Base-by-base conservation (phyloP, 331 rosid genomes). In the Ulmus americana region DNA sequence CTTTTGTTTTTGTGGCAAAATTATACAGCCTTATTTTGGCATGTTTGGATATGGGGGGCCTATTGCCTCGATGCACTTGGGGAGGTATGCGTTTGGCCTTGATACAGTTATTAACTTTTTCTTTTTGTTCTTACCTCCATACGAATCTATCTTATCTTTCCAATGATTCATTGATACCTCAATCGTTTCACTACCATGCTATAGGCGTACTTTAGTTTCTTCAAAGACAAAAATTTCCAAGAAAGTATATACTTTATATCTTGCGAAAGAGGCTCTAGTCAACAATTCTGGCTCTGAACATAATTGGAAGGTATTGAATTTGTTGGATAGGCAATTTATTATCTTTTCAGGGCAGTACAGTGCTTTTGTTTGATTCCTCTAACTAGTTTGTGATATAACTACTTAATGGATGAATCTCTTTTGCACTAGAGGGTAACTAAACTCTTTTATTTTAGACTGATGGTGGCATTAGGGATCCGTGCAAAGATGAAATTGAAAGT, bases 21-120 rank as follows among this genome's bases (percentile, higher is more conserved):
- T 46, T 66, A 53, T 77, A 76, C 81, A 86, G 95, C 95, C 90
- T 18, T 84, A 9, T 60, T 84, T 86, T 79, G 95, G 90, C 52
- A 75, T 86, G 90, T 86, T 77, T 77, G 95, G 95, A 62, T 84
- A 73, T 46, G 95, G 95, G 16, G 95, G 90, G 73, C 80, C 87
- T 45, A 43, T 71, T 50, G 90, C 95, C 10, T 84, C 85, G 14
- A 84, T 86, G 95, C 81, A 86, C 62, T 51, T 86, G 53, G 95
- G 95, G 71, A 70, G 81, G 90, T 86, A 77, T 38, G 63, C 14
- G 16, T 49, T 60, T 47, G 68, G 35, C 48, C 55, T 54, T 56
- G 15, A 8, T 20, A 16, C 59, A 39, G 53, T 1, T 22, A 2
- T 35, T 9, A 52, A 16, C 10, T 45, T 18, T 55, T n/a, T 41